Evolutionary conservation across 1,284 basidiomycete genomes (phyloP), one percentile per base, ranked within the genome.

Genomic region (Tylopilus microsporus): DNA sequence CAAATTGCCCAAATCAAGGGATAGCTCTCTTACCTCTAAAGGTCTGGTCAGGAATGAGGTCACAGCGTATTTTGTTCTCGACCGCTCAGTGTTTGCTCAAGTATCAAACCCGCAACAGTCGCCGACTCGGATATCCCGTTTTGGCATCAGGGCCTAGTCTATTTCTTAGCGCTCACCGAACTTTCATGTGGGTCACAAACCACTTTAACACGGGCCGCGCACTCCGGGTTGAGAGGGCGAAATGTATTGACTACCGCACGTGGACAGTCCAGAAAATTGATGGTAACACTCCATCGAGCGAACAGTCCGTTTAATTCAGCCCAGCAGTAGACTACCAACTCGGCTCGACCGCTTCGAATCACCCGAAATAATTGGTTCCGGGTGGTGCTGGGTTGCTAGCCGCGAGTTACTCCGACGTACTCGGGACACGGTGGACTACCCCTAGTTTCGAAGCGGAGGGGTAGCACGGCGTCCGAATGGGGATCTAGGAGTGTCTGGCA

Each of bases 1-100:
- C 57, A 53, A 59, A 62, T 55, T 42, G 9, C 50, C 67, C 43
- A 61, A 59, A 64, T 62, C 43, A 48, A 54, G 25, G 39, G 46
- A 58, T 41, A 50, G 30, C 36, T 34, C 19, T 53, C 46, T 37
- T 63, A 21, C 50, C 54, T 6, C 21, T 48, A 57, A 69, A 47
- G 37, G 53, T 45, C 43, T 43, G 18, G 55, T 47, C 25, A 30
- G 34, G 46, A 36, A 53, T 46, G 49, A 52, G 43, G 25, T n/a
- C 25, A 41, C 51, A 49, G 45, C 7, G 41, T 12, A 21, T 55
- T 42, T 36, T 43, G 19, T 59, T 55, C 37, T 46, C 54, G 12
- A 32, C 32, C 18, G 25, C 39, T 49, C 47, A 12, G 58, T 51
- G 30, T 18, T 45, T 39, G 19, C 34, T 7, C 8, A 32, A 32